Evolutionary conservation across 2,329 filamentous ascomycete species (phyloP).

Genomic region (Cadophora luteo-olivacea): DNA sequence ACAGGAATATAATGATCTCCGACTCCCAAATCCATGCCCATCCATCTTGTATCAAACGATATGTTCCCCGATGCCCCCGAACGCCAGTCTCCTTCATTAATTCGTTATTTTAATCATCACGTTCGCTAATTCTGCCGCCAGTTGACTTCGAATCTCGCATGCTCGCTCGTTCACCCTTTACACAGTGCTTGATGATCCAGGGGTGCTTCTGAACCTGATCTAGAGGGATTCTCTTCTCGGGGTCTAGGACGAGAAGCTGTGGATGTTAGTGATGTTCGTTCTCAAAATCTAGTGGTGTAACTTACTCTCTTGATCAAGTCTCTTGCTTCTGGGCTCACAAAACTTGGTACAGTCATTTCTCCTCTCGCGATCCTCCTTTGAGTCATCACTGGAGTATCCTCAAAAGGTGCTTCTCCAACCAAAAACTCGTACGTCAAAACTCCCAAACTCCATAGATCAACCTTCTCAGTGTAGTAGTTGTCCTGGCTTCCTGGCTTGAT

Average conservation of each 20-base stretch:
- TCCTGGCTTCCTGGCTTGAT: constrained; percentile 80
- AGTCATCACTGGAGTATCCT: constrained; percentile 94
- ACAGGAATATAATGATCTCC: constrained; percentile 43
- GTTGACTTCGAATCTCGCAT: constrained; percentile 45
- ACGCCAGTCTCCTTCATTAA: constrained; percentile 40
- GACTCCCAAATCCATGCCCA: constrained; percentile 40
- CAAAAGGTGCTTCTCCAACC: constrained; percentile 94
- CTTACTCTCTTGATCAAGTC: constrained; percentile 91
- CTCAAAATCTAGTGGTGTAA: constrained; percentile 18
- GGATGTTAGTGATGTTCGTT: constrained; percentile 35
- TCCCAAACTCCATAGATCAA: constrained; percentile 94
- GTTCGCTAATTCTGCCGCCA: constrained; percentile 41
- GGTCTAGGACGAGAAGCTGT: constrained; percentile 87
- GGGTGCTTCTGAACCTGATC: constrained; percentile 90
- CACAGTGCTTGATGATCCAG: constrained; percentile 96
- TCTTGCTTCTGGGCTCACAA: constrained; percentile 86
- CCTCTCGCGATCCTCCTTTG: constrained; percentile 85
- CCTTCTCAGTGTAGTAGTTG: constrained; percentile 93
- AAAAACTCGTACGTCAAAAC: constrained; percentile 97
- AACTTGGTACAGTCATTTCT: constrained; percentile 91
- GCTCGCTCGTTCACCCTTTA: constrained; percentile 50
- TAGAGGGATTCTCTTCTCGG: constrained; percentile 89
- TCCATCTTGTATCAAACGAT: constrained; percentile 28
- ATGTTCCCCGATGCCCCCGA: constrained; percentile 26
- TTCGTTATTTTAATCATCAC: constrained; percentile 41